Conservation (phyloP, 169 alveolate species). For the Eimeria sp. region DNA sequence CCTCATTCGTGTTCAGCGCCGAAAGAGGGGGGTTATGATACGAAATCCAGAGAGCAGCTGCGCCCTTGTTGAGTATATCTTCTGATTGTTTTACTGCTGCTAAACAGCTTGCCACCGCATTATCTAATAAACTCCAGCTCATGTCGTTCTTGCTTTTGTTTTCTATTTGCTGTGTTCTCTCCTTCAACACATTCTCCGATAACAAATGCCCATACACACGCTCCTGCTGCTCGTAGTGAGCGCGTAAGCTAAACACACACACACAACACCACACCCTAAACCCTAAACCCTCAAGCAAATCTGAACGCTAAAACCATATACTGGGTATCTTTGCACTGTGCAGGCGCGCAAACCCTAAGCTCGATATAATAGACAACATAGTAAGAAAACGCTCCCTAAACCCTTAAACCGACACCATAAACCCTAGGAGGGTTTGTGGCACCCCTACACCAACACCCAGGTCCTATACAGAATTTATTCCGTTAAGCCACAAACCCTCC, state of each 20-base stretch:
- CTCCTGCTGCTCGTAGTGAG: slow-evolving; percentile 84
- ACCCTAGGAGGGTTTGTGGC: neutral
- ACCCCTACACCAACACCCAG: neutral
- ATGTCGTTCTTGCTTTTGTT: neutral
- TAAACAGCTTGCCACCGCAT: slow-evolving; percentile 85
- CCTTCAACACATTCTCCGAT: neutral
- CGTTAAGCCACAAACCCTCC: neutral
- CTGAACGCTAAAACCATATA: neutral
- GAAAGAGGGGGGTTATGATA: slow-evolving; percentile 91
- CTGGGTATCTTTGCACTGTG: too few relatives aligned
- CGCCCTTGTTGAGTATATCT: slow-evolving; percentile 90
- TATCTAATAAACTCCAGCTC: slow-evolving; percentile 72
- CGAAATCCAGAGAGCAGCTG: slow-evolving; percentile 92
- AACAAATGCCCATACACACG: neutral
- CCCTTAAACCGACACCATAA: neutral
- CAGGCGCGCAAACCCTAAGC: neutral
- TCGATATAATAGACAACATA: neutral
- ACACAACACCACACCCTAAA: slow-evolving; percentile 7
- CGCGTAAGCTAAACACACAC: slow-evolving; percentile 82
- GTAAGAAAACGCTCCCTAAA: neutral
- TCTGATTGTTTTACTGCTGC: slow-evolving; percentile 87
- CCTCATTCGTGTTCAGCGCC: slow-evolving; percentile 90
- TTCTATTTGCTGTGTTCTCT: neutral
- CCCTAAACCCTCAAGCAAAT: neutral
- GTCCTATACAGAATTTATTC: neutral